Conservation (phyloP, 2,329 filamentous ascomycete genomes). For the Dactylonectria macrodidyma region DNA sequence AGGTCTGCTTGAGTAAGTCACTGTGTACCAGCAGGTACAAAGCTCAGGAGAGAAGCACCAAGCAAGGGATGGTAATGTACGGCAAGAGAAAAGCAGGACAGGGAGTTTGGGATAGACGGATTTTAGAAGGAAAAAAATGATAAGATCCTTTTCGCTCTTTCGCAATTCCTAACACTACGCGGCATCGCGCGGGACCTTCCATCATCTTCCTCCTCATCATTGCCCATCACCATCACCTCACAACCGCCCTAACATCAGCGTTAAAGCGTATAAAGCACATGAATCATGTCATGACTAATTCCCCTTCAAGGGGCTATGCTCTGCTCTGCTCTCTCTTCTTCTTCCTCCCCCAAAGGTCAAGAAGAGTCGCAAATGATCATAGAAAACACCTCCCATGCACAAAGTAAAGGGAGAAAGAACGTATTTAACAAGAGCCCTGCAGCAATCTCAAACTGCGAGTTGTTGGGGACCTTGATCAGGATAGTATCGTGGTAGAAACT, state of each 20-base stretch:
- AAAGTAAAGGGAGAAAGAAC: slow-evolving; percentile 45
- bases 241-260: slow-evolving; percentile 15
- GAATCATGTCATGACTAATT: slow-evolving; percentile 23
- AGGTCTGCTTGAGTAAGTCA: slow-evolving; percentile 41
- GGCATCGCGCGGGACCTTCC: slow-evolving; percentile 44
- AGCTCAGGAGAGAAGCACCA: neutral
- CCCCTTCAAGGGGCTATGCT: slow-evolving; percentile 32
- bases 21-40: neutral
- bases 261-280: slow-evolving; percentile 29
- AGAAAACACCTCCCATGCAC: slow-evolving; percentile 35
- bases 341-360: slow-evolving; percentile 36
- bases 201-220: slow-evolving; percentile 8
- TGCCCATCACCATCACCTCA: slow-evolving; percentile 10
- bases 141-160: slow-evolving; percentile 38
- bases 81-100: slow-evolving; percentile 1
- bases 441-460: slow-evolving; percentile 63
- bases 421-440: slow-evolving; percentile 32
- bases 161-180: slow-evolving; percentile 36
- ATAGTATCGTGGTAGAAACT: slow-evolving; percentile 74
- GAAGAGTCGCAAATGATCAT: slow-evolving; percentile 36
- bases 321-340: slow-evolving; percentile 34
- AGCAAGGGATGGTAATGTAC: neutral
- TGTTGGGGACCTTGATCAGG: slow-evolving; percentile 70
- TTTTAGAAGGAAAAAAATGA: slow-evolving; percentile 36
- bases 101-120: slow-evolving; percentile 46